A percentile compares a stretch with the other conserved stretches of the same genome.
Conservation (phyloP, 495 filamentous ascomycete genomes). For the Aspergillus funiculosus region DNA sequence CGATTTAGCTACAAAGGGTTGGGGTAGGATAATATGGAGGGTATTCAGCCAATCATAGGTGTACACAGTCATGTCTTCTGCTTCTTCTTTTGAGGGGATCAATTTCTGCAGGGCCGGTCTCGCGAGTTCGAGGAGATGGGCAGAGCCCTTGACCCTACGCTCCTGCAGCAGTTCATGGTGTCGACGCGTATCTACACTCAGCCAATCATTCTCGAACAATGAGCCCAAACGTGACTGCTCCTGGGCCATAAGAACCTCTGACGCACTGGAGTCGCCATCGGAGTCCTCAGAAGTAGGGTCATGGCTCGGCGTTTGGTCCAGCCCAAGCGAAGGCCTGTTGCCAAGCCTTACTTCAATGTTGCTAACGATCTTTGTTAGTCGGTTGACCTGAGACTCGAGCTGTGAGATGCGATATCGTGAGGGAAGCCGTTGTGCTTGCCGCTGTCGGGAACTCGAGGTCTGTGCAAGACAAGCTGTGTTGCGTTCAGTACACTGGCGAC, state of each 20-base stretch:
- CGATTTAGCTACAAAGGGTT: slow-evolving; percentile 13
- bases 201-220: slow-evolving; percentile 30
- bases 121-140: slow-evolving; percentile 8
- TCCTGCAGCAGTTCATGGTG: slow-evolving; percentile 6
- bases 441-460: slow-evolving; percentile 13
- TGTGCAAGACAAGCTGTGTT: slow-evolving; percentile 22
- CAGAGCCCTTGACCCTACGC: slow-evolving; percentile 7
- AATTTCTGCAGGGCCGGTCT: slow-evolving; percentile 18
- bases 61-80: slow-evolving; percentile 7
- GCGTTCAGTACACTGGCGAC: slow-evolving; percentile 23
- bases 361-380: slow-evolving; percentile 18
- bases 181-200: slow-evolving; percentile 14
- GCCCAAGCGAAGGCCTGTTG: neutral
- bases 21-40: slow-evolving; percentile 18
- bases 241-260: slow-evolving; percentile 17
- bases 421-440: slow-evolving; percentile 13
- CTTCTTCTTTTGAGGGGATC: slow-evolving; percentile 22
- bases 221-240: slow-evolving; percentile 23
- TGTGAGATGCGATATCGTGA: slow-evolving; percentile 24
- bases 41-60: slow-evolving; percentile 23
- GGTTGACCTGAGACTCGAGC: slow-evolving; percentile 21
- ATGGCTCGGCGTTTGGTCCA: neutral
- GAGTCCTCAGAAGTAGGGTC: neutral
- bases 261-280: slow-evolving; percentile 11
- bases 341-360: slow-evolving; percentile 20